Conservation (phyloP, 2,329 filamentous ascomycete genomes). For the Aspergillus latus region DNA sequence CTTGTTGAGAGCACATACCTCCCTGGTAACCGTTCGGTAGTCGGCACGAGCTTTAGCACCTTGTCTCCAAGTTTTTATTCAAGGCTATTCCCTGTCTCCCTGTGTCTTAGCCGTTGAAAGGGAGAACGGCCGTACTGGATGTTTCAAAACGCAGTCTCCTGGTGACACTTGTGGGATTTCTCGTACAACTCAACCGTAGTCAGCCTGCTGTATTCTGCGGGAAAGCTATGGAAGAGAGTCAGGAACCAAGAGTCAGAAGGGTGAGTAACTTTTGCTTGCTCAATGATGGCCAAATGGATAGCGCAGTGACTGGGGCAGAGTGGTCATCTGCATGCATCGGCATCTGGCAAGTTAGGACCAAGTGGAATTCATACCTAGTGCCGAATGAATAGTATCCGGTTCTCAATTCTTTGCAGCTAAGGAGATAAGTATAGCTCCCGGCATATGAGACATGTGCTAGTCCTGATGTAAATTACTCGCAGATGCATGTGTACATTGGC, state of each 20-base stretch:
- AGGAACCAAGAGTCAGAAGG: not conserved
- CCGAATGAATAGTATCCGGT: not conserved
- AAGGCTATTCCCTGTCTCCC: not conserved
- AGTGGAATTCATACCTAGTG: not conserved
- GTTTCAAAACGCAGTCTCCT: not conserved
- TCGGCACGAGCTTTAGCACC: not conserved
- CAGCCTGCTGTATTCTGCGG: not conserved
- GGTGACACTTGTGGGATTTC: not conserved
- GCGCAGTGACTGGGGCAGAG: not conserved
- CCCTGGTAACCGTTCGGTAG: not conserved
- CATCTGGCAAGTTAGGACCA: not conserved
- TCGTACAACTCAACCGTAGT: not conserved
- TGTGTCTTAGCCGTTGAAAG: not conserved
- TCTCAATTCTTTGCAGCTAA: not conserved
- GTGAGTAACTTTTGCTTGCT: not conserved
- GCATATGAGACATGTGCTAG: not conserved
- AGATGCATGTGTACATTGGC: constrained; percentile 6
- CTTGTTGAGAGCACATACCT: not conserved
- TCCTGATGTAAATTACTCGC: constrained; percentile 8
- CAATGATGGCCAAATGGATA: not conserved
- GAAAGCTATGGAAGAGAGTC: not conserved
- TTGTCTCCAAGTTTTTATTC: not conserved
- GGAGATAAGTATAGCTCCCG: not conserved
- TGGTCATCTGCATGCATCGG: not conserved
- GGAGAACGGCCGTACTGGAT: not conserved